Evolutionary conservation across 257 asterid species (phyloP), one percentile per base, ranked within the genome.

Genomic region (Dorcoceras hygrometricum): DNA sequence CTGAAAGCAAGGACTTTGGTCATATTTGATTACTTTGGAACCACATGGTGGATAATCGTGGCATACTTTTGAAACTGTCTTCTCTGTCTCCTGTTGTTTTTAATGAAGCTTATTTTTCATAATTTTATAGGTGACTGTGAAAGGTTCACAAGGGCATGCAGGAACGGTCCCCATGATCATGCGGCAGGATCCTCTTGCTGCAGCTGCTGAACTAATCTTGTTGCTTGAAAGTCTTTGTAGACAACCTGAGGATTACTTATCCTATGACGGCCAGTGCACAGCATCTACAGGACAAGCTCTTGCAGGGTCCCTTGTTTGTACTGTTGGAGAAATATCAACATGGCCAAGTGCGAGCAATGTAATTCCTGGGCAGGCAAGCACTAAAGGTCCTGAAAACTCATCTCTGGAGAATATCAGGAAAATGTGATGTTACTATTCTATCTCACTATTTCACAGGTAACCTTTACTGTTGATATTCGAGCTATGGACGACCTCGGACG

Each of bases 281-380:
- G 22, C 86, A 72, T 76, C 95, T 65, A 70, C 81, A n/a, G 84
- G 81, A 34, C 75, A 82, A 71, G 77, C 95, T 77, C 97, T 94
- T 28, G 81, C 87, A 12, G 92, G 96, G 51, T 94, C 97, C 73
- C 97, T 94, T 31, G 96, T 90, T 72, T 94, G 99, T 65, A 94
- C 99, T 39, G 99, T 94, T 23, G 99, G 97, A 53, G 97, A 94
- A 75, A 94, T 94, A 71, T 90, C 96, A 76, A 88, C 87, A 56
- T 94, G 99, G 99, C 97, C 96, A 59, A 87, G 97, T 80, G 97
- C 99, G 65, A 94, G 96, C 71, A 90, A 90, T 57, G 97, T 94
- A 43, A 94, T 94, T 77, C 96, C 99, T n/a, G 97, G 97, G 61
- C 96, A 90, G 97, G 99, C 83, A 80, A 86, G 95, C 77, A 53